These are phyloP conservation scores for Plasmodium falciparum DNA, from an alignment of 169 alveolate species.

Conservation along the genomic window DNA sequence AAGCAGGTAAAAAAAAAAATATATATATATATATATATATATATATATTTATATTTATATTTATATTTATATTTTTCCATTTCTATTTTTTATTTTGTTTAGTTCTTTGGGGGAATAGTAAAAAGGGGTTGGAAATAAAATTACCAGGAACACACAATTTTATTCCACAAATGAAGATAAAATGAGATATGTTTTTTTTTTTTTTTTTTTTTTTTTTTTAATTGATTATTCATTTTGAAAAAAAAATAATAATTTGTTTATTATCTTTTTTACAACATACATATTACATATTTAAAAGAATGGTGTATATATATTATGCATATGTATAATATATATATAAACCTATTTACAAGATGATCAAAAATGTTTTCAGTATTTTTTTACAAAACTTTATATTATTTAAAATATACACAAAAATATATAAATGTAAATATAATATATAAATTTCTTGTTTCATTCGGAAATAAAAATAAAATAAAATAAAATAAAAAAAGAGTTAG, in stretches of 20 bases:
- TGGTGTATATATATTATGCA: not conserved
- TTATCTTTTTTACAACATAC: not conserved
- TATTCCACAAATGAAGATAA: conserved; percentile 26
- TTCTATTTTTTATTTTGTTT: not conserved
- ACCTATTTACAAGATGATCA: too few relatives aligned
- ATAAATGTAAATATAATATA: too few relatives aligned
- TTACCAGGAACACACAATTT: conserved; percentile 17
- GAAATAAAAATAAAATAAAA: too few relatives aligned
- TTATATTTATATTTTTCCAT: not conserved
- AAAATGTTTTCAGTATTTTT: too few relatives aligned
- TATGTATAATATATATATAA: too few relatives aligned
- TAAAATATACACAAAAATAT: too few relatives aligned
- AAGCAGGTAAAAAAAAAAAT: conserved; percentile 33
- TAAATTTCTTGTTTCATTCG: too few relatives aligned
- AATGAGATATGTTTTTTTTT: not conserved
- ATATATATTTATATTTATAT: not conserved
- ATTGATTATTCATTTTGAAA: not conserved
- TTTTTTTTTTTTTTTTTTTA: not conserved
- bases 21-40: not conserved
- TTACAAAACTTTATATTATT: too few relatives aligned
- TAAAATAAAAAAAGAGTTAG: too few relatives aligned
- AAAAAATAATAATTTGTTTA: not conserved
- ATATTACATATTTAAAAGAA: not conserved
- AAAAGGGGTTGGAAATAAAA: conserved; percentile 66
- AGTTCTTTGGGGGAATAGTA: conserved; percentile 64